These are phyloP conservation scores for Pichia scutulata DNA, from an alignment of 805 yeast species.

Conservation along the genomic window DNA sequence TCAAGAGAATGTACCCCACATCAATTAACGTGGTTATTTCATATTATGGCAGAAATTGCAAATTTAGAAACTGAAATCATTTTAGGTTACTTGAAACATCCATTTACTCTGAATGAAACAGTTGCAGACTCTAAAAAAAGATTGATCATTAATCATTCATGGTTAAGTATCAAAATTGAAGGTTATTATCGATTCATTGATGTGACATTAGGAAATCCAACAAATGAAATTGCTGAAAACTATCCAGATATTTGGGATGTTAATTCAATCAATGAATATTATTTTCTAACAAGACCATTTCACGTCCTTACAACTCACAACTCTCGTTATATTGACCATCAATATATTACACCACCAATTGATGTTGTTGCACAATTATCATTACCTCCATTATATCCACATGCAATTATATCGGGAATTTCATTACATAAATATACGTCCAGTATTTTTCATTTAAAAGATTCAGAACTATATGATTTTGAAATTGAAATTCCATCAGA, in stretches of 20 bases:
- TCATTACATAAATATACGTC: conserved; percentile 64
- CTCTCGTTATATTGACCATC: conserved; percentile 71
- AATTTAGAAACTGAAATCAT: conserved; percentile 71
- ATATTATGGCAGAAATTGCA: conserved; percentile 60
- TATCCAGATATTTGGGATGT: conserved; percentile 32
- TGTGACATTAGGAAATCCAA: conserved; percentile 52
- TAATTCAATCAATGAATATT: conserved; percentile 26
- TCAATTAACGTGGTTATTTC: conserved; percentile 72
- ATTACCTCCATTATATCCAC: conserved; percentile 82
- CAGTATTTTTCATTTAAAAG: conserved; percentile 63
- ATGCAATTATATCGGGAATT: conserved; percentile 55
- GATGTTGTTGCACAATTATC: conserved; percentile 71
- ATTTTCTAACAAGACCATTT: conserved; percentile 72
- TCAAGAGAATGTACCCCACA: conserved; percentile 30
- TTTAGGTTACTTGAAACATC: conserved; percentile 76
- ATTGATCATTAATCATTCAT: conserved; percentile 67
- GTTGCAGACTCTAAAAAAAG: conserved; percentile 29
- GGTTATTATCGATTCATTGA: conserved; percentile 79
- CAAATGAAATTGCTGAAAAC: conserved; percentile 41
- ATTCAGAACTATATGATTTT: conserved; percentile 73
- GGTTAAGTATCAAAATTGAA: conserved; percentile 75
- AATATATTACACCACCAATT: conserved; percentile 79
- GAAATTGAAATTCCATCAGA: conserved; percentile 64
- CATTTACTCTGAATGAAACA: conserved; percentile 46
- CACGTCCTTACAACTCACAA: conserved; percentile 77